Percentiles rank a stretch among this genome's conserved stretches.
phyloP scores from a whole-genome alignment of 2,329 filamentous ascomycete species.

The Ambrosiella xylebori region DNA sequence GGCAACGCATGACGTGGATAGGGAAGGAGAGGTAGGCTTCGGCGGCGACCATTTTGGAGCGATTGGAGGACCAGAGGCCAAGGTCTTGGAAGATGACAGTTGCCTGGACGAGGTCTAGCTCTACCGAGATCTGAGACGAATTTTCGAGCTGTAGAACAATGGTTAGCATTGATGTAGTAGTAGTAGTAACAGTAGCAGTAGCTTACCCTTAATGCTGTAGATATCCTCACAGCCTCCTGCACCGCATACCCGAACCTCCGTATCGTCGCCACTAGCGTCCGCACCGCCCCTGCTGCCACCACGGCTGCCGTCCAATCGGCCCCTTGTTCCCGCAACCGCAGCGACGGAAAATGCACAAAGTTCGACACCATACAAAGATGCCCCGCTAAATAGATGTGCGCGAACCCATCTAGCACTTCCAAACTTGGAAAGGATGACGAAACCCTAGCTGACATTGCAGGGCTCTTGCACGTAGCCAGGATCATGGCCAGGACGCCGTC shows the following conservation, averaged over 20 bases:
- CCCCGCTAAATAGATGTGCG: constrained; percentile 41
- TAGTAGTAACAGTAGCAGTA: neutral
- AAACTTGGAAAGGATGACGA: constrained; percentile 45
- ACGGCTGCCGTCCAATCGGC: constrained; percentile 44
- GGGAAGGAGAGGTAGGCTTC: constrained; percentile 32
- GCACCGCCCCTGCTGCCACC: constrained; percentile 41
- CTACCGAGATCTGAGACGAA: constrained; percentile 29
- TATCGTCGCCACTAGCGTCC: constrained; percentile 38
- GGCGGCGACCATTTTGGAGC: constrained; percentile 38
- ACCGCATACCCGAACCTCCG: constrained; percentile 43
- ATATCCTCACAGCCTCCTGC: constrained; percentile 32
- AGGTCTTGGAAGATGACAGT: constrained; percentile 32
- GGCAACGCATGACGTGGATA: constrained; percentile 36
- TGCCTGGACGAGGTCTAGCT: constrained; percentile 32
- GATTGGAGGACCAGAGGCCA: constrained; percentile 36
- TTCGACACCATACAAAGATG: constrained; percentile 38
- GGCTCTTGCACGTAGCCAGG: constrained; percentile 37
- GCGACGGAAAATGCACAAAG: constrained; percentile 45
- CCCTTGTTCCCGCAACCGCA: constrained; percentile 35
- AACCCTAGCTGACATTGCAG: constrained; percentile 31
- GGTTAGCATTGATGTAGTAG: constrained; percentile 5
- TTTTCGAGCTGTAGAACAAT: constrained; percentile 28
- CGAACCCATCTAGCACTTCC: constrained; percentile 40
- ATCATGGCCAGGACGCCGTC: constrained; percentile 50
- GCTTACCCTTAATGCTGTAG: constrained; percentile 17